Percentiles rank a stretch among this genome's conserved stretches.
phyloP scores from a whole-genome alignment of 2,329 filamentous ascomycete species.

The Pestalotiopsis sp. region DNA sequence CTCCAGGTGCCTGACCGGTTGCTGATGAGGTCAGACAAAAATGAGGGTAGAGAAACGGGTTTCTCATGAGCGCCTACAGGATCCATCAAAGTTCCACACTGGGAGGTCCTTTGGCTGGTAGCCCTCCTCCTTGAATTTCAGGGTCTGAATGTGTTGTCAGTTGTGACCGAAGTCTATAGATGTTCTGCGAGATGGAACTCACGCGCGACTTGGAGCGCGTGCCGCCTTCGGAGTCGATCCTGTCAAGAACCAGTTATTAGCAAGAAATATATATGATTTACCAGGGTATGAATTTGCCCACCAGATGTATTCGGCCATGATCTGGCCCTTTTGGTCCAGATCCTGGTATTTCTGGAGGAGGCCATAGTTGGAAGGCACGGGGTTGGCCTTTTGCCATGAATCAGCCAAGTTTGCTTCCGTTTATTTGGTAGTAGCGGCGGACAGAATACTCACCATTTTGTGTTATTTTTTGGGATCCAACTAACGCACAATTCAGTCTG shows the following conservation, averaged over 20 bases:
- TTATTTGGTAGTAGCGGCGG: too few relatives aligned
- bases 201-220: slow-evolving; percentile 96
- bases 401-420: too few relatives aligned
- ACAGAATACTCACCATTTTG: too few relatives aligned
- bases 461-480: too few relatives aligned
- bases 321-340: slow-evolving; percentile 83
- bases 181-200: slow-evolving; percentile 42
- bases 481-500: too few relatives aligned
- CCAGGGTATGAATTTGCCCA: too few relatives aligned
- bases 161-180: not conserved
- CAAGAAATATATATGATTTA: too few relatives aligned
- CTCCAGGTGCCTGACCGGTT: slow-evolving; percentile 86
- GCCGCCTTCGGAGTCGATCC: slow-evolving; percentile 78
- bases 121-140: slow-evolving; percentile 39
- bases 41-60: too few relatives aligned
- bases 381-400: too few relatives aligned
- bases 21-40: slow-evolving; percentile 30
- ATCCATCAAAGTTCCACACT: slow-evolving; percentile 68
- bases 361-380: not conserved
- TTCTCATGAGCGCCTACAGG: slow-evolving; percentile 42
- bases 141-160: slow-evolving; percentile 41
- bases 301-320: slow-evolving; percentile 96
- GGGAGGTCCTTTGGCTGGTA: slow-evolving; percentile 55
- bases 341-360: slow-evolving; percentile 80
- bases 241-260: too few relatives aligned